Evolutionary conservation across 805 yeast genomes (phyloP).

Genomic region (Brettanomyces naardenensis): DNA sequence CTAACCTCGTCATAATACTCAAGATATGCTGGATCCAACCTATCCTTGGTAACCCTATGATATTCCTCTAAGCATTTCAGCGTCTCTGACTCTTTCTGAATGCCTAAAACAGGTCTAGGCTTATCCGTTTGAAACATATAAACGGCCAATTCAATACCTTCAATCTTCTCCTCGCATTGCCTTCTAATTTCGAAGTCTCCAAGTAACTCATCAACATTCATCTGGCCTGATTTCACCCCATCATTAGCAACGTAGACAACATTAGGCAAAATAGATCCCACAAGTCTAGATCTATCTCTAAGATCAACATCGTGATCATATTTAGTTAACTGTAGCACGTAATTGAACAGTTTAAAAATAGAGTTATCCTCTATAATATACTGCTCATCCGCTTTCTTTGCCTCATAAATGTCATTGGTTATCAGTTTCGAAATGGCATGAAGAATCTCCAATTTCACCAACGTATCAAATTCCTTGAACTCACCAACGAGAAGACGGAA

Average conservation of each 20-base stretch:
- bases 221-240: slow-evolving; percentile 10
- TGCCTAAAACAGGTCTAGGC: slow-evolving; percentile 11
- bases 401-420: slow-evolving; percentile 43
- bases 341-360: slow-evolving; percentile 46
- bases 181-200: slow-evolving; percentile 5
- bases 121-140: slow-evolving; percentile 24
- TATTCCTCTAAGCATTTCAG: slow-evolving; percentile 6
- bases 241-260: slow-evolving; percentile 22
- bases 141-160: slow-evolving; percentile 21
- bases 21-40: slow-evolving; percentile 15
- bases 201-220: slow-evolving; percentile 14
- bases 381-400: slow-evolving; percentile 20
- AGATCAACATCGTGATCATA: slow-evolving; percentile 72
- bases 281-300: slow-evolving; percentile 77
- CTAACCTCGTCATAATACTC: slow-evolving; percentile 23
- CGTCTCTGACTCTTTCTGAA: not conserved
- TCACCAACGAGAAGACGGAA: slow-evolving; percentile 47
- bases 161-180: slow-evolving; percentile 14
- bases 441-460: slow-evolving; percentile 64
- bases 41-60: slow-evolving; percentile 10
- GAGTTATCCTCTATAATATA: slow-evolving; percentile 30
- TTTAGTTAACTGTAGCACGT: slow-evolving; percentile 54
- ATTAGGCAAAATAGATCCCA: slow-evolving; percentile 49
- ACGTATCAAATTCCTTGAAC: slow-evolving; percentile 45
- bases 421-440: slow-evolving; percentile 67